Base-by-base conservation (phyloP, 208 protist species). In the Crithidia thermophila region DNA sequence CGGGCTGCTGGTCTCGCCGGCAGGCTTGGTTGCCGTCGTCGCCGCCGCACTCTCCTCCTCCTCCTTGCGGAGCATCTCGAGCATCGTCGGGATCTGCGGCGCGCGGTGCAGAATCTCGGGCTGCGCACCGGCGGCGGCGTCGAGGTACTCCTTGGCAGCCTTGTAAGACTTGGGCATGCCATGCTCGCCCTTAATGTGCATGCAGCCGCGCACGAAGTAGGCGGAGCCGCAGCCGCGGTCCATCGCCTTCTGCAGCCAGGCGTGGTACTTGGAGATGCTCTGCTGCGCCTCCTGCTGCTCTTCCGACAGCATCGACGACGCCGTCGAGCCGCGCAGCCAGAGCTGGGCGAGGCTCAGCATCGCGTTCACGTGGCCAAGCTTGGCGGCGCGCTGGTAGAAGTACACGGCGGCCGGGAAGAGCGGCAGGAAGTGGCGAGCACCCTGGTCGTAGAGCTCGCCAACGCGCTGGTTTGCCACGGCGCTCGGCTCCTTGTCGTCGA, bases 301-400 rank as follows among this genome's bases (percentile, higher is more conserved):
- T 23, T 89, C 85, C 27, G 85, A 83, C 18, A 92, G 71, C 82
- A 94, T 85, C 20, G 86, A 86, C 16, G 85, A 82, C 18, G 80
- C 64, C 2, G 84, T 93, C 33, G 69, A 72, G 39, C 92, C 92
- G 37, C 85, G 85, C 33, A 90, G 78, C 75, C 84, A 94, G 43
- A 97, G 67, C 77, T 94, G 87, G 8, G 92, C 85, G 21, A 95
- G 80, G 46, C 78, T 81, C 40, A 94, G 77, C 92, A 97, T 95
- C 18, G 87, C 84, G 60, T 85, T 81, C n/a, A 91, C 84, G 67
- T 78, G 82, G 20, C 92, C 92, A 21, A 85, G 76, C 56, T 82
- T 66, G 23, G 92, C 92, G 27, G 92, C 92, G 37, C 89, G 92
- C 76, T 97, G 87, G 77, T 93, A 95, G 64, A 95, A 97, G 76